phyloP scores from a whole-genome alignment of 1,139 yeast genomes.

The Candida sp. region DNA sequence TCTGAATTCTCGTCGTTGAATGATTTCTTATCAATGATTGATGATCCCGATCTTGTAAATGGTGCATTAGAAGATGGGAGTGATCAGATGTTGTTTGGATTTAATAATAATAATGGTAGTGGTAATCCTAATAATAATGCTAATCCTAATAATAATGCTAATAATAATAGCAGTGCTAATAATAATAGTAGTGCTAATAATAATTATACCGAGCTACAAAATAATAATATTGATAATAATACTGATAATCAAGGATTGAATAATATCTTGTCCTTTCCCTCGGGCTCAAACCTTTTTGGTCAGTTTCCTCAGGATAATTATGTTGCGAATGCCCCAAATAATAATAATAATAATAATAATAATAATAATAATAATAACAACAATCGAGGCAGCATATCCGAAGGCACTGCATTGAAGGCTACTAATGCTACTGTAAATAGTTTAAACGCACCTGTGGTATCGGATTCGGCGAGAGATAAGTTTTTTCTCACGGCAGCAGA shows the following conservation, averaged over 20 bases:
- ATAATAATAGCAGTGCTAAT: slow-evolving; percentile 4
- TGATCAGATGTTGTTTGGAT: slow-evolving; percentile 24
- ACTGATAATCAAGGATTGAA: slow-evolving; percentile 15
- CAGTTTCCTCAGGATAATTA: slow-evolving; percentile 14
- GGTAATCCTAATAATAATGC: no score
- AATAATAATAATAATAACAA: slow-evolving; percentile 6
- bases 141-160: slow-evolving; percentile 2
- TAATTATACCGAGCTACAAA: neutral
- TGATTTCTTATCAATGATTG: slow-evolving; percentile 87
- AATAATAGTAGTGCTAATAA: slow-evolving; percentile 6
- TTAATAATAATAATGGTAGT: slow-evolving; percentile 7
- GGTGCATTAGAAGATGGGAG: slow-evolving; percentile 39
- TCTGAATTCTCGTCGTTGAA: slow-evolving; percentile 89
- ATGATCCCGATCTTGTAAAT: slow-evolving; percentile 68
- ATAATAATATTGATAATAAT: slow-evolving; percentile 2
- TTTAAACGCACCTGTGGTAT: slow-evolving; percentile 45
- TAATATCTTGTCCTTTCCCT: slow-evolving; percentile 28
- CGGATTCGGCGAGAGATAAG: slow-evolving; percentile 86
- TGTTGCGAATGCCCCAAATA: neutral
- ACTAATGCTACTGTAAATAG: neutral
- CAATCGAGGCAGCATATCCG: neutral
- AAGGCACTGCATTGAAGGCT: neutral
- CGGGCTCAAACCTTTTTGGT: slow-evolving; percentile 21
- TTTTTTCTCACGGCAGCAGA: slow-evolving; percentile 97
- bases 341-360: neutral